Conservation (phyloP, 2,329 filamentous ascomycete species). For the Elsinoe batatas region DNA sequence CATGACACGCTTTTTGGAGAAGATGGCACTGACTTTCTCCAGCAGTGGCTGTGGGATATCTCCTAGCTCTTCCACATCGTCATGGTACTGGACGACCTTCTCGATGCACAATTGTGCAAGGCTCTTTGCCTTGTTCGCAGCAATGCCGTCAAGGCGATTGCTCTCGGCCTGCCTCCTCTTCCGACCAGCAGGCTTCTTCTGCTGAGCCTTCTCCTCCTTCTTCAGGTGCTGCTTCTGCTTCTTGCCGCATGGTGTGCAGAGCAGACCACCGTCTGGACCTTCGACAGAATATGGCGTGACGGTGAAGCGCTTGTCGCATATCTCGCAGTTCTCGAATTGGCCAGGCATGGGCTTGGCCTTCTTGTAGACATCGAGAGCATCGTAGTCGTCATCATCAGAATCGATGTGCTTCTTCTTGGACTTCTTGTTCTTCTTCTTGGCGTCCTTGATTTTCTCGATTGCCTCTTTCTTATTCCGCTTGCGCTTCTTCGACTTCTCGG, state of each 20-base stretch:
- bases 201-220: slow-evolving; percentile 46
- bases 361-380: slow-evolving; percentile 44
- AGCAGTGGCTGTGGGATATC: slow-evolving; percentile 50
- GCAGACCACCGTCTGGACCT: slow-evolving; percentile 72
- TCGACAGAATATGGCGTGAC: slow-evolving; percentile 82
- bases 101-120: slow-evolving; percentile 56
- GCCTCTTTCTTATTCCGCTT: slow-evolving; percentile 42
- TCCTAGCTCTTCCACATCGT: slow-evolving; percentile 55
- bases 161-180: slow-evolving; percentile 71
- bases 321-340: slow-evolving; percentile 79
- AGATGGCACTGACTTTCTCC: slow-evolving; percentile 51
- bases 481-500: slow-evolving; percentile 43
- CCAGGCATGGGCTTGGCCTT: slow-evolving; percentile 58
- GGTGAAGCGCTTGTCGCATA: slow-evolving; percentile 80
- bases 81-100: slow-evolving; percentile 53
- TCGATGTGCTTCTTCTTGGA: slow-evolving; percentile 36
- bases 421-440: slow-evolving; percentile 35
- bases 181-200: slow-evolving; percentile 47
- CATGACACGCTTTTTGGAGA: slow-evolving; percentile 53
- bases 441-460: slow-evolving; percentile 30
- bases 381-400: slow-evolving; percentile 38
- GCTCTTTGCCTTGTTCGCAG: slow-evolving; percentile 55
- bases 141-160: slow-evolving; percentile 68
- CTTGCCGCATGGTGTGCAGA: slow-evolving; percentile 74
- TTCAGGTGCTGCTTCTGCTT: slow-evolving; percentile 59